phyloP scores from a whole-genome alignment of 176 grass and related monocot genomes.

The Aegilops bicornis region DNA sequence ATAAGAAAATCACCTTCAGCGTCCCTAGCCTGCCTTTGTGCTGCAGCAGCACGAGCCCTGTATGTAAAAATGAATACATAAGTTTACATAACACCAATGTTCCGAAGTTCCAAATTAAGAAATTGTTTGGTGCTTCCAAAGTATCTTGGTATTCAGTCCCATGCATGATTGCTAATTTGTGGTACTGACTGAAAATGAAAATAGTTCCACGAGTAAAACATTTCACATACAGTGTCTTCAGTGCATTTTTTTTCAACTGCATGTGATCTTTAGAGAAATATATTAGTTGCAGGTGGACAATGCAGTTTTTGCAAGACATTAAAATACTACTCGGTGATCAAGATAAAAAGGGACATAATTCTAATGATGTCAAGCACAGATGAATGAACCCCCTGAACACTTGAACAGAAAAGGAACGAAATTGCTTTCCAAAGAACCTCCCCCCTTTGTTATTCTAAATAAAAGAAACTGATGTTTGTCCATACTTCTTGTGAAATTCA shows the following conservation, averaged over 20 bases:
- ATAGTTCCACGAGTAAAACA: background rate
- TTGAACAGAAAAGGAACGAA: background rate
- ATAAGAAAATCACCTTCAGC: conserved; percentile 78
- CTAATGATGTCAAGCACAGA: conserved; percentile 1
- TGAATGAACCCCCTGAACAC: background rate
- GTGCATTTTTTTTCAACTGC: background rate
- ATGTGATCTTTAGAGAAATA: background rate
- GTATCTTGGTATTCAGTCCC: background rate
- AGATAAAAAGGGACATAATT: background rate
- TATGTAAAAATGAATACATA: background rate
- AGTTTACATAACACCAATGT: background rate
- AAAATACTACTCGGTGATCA: background rate
- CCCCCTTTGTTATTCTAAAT: background rate
- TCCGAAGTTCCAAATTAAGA: background rate
- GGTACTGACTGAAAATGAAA: background rate
- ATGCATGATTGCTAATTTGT: background rate
- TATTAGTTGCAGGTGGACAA: background rate
- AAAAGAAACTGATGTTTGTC: background rate
- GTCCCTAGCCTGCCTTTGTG: conserved; percentile 74
- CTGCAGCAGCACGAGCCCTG: conserved; percentile 88
- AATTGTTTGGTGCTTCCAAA: conserved; percentile 16
- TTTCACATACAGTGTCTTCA: background rate
- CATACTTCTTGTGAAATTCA: conserved; percentile 84
- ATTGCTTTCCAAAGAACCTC: background rate
- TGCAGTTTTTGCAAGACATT: background rate